phyloP scores from a whole-genome alignment of 306 rosid genomes.

The Comarum palustre region DNA sequence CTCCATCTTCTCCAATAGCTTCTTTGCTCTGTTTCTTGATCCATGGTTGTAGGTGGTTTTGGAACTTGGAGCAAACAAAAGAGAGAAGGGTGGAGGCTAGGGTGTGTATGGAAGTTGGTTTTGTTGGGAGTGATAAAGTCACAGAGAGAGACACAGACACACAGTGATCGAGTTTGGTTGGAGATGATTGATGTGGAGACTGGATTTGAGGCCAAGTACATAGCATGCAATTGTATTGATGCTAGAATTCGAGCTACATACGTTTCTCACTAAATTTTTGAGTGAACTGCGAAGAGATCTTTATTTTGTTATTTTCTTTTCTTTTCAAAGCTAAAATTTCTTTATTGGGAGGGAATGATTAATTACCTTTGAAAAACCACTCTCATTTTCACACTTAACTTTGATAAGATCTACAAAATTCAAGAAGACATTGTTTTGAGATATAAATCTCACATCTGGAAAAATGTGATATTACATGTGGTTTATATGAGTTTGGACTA shows the following conservation, averaged over 20 bases:
- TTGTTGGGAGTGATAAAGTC: neutral
- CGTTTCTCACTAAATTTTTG: neutral
- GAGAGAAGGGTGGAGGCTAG: neutral
- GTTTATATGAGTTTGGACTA: no score
- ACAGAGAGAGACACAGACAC: no score
- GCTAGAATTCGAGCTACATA: neutral
- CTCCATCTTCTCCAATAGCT: slow-evolving; percentile 80
- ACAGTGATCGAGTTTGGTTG: neutral
- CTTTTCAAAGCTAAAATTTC: no score
- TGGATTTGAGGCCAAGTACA: neutral
- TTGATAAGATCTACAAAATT: no score
- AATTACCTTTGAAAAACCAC: no score
- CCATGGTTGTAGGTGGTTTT: neutral
- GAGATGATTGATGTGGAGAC: neutral
- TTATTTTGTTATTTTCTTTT: no score
- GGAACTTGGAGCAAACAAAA: neutral
- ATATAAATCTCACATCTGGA: no score
- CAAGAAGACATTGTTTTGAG: no score
- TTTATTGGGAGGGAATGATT: no score
- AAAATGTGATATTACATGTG: no score
- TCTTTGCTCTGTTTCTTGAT: slow-evolving; percentile 16
- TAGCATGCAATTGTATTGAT: neutral
- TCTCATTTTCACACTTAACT: no score
- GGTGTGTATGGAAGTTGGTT: neutral
- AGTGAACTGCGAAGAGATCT: no score